These are phyloP conservation scores for Phytophthora idaei DNA, from an alignment of 352 stramenopile species.

Conservation along the genomic window DNA sequence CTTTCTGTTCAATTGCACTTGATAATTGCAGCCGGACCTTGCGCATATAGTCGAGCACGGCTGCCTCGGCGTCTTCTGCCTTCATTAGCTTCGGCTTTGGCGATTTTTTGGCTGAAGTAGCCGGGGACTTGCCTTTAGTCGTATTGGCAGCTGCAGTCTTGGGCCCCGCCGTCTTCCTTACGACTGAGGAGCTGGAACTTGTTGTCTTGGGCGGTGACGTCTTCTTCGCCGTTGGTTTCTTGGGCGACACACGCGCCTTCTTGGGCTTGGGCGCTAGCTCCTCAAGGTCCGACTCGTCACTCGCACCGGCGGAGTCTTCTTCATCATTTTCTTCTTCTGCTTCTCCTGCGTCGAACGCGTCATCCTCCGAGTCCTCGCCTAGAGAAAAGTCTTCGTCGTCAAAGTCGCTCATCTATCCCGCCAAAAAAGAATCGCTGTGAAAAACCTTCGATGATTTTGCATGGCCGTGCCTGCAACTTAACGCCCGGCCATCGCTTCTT, in stretches of 20 bases:
- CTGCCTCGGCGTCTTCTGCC: constrained; percentile 44
- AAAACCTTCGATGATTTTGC: no score
- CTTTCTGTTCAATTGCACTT: background rate
- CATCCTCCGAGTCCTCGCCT: constrained; percentile 47
- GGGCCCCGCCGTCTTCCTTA: constrained; percentile 12
- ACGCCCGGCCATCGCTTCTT: no score
- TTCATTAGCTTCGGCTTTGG: constrained; percentile 43
- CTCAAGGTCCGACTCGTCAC: constrained; percentile 55
- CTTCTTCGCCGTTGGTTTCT: constrained; percentile 23
- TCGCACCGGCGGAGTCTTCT: constrained; percentile 33
- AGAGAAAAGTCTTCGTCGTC: constrained; percentile 73
- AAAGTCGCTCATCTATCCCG: constrained; percentile 25
- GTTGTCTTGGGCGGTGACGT: constrained; percentile 4
- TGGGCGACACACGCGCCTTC: constrained; percentile 29
- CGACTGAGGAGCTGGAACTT: background rate
- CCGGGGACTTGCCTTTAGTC: constrained; percentile 7
- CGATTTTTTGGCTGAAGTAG: constrained; percentile 15
- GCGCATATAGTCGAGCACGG: constrained; percentile 79
- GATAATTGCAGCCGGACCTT: constrained; percentile 40
- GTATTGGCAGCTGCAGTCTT: constrained; percentile 18
- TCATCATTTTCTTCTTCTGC: constrained; percentile 42
- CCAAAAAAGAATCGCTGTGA: no score
- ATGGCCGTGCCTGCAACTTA: no score
- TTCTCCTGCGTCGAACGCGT: constrained; percentile 39
- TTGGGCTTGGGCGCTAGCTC: constrained; percentile 30